Evolutionary conservation across 2,329 filamentous ascomycete genomes (phyloP).

Genomic region (Pseudogymnoascus destructans): DNA sequence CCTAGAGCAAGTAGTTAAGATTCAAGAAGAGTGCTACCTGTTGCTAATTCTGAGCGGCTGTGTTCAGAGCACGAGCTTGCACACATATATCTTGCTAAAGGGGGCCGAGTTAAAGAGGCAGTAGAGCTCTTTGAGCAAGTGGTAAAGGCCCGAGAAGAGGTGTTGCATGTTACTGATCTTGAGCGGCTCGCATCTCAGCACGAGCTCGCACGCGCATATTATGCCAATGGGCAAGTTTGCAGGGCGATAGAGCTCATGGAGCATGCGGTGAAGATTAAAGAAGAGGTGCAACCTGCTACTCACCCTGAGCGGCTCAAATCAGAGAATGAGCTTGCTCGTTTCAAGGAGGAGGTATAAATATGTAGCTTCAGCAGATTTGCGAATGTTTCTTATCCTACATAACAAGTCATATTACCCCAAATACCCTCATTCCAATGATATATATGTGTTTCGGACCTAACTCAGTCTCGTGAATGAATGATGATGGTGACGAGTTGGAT

Average conservation of each 20-base stretch:
- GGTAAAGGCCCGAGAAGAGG: not conserved
- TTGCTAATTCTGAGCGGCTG: not conserved
- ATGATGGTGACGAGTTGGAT: not conserved
- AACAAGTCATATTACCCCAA: not conserved
- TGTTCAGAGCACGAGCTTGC: no score
- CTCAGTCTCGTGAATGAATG: not conserved
- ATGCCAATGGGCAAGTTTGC: not conserved
- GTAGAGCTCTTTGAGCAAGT: constrained; percentile 7
- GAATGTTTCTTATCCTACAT: not conserved
- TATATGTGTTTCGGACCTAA: not conserved
- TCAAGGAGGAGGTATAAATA: not conserved
- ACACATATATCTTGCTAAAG: not conserved
- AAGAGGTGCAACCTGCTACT: not conserved
- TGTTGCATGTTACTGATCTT: not conserved
- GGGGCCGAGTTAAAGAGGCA: not conserved
- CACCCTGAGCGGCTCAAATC: not conserved
- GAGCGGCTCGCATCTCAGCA: not conserved
- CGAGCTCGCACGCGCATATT: not conserved
- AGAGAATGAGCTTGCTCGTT: not conserved
- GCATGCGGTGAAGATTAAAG: not conserved
- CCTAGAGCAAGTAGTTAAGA: not conserved
- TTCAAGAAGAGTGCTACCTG: not conserved
- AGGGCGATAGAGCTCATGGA: not conserved
- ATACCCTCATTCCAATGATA: not conserved
- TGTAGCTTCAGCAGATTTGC: not conserved